phyloP scores from a whole-genome alignment of 345 rosid genomes.

The Cochlearia excelsa region DNA sequence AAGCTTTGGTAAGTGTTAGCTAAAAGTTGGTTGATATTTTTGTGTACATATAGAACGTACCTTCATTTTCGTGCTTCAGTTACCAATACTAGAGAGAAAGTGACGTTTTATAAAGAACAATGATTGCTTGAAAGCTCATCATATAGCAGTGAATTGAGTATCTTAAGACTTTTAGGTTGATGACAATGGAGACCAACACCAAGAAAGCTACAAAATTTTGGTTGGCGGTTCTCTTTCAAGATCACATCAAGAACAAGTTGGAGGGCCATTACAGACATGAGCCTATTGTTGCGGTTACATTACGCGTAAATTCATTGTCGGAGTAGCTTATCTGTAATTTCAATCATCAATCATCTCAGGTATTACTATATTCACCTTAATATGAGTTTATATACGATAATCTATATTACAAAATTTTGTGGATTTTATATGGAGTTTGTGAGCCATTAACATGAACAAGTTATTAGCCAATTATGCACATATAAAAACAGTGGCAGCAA shows the following conservation, averaged over 20 bases:
- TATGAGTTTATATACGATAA: conserved; percentile 17
- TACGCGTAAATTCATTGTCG: conserved; percentile 29
- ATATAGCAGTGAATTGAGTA: conserved; percentile 38
- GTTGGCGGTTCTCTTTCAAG: conserved; percentile 70
- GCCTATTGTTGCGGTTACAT: conserved; percentile 35
- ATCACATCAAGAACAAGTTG: conserved; percentile 52
- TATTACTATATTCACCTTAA: no score
- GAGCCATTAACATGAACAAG: conserved; percentile 6
- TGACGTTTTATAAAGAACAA: conserved; percentile 38
- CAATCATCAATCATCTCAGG: conserved; percentile 29
- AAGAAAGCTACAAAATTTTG: conserved; percentile 65
- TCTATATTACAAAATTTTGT: conserved; percentile 3
- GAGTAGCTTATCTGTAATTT: conserved; percentile 36
- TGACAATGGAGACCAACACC: conserved; percentile 53
- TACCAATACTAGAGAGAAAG: conserved; percentile 36
- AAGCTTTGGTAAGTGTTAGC: conserved; percentile 35
- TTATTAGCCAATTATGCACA: conserved; percentile 9
- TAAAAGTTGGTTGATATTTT: conserved; percentile 18
- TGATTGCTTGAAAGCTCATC: conserved; percentile 34
- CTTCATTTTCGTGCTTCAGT: conserved; percentile 57
- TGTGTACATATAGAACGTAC: conserved; percentile 43
- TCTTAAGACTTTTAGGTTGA: conserved; percentile 39
- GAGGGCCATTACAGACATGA: conserved; percentile 38
- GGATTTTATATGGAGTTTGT: conserved; percentile 5
- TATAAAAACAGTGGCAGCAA: conserved; percentile 4